Percentiles rank a stretch among this genome's conserved stretches.
phyloP scores from a whole-genome alignment of 306 rosid genomes.

The Hippophae gyantsensis region DNA sequence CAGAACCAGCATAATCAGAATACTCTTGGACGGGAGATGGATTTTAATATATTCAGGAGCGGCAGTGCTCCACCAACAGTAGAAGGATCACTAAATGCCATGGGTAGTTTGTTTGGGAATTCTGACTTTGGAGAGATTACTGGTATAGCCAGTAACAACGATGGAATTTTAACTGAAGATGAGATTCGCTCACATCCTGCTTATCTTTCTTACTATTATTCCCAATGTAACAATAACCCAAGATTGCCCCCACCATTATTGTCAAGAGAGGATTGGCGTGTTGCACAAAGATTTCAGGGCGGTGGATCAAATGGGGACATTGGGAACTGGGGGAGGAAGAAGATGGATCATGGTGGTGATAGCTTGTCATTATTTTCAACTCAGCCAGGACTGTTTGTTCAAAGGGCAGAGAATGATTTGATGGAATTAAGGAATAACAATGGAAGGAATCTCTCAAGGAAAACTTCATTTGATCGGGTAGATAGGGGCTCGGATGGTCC shows the following conservation, averaged over 20 bases:
- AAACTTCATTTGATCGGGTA: constrained; percentile 41
- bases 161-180: constrained; percentile 67
- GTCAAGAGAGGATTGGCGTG: constrained; percentile 97
- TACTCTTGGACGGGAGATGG: constrained; percentile 45
- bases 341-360: constrained; percentile 30
- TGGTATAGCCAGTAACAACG: constrained; percentile 28
- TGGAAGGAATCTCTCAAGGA: constrained; percentile 45
- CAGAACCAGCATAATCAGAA: constrained; percentile 55
- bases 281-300: constrained; percentile 72
- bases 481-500: constrained; percentile 39
- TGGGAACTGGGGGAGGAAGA: constrained; percentile 67
- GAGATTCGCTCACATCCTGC: constrained; percentile 82
- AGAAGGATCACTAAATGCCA: constrained; percentile 79
- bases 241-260: constrained; percentile 78
- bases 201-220: constrained; percentile 76
- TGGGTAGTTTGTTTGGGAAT: constrained; percentile 50
- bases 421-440: constrained; percentile 48
- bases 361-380: constrained; percentile 61
- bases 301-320: constrained; percentile 48
- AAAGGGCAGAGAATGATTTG: constrained; percentile 54
- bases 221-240: constrained; percentile 71
- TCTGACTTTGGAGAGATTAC: constrained; percentile 34
- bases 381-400: constrained; percentile 62
- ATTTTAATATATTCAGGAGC: constrained; percentile 69
- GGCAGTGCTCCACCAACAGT: constrained; percentile 99